A percentile compares a stretch with the other conserved stretches of the same genome.
phyloP scores from a whole-genome alignment of 1,139 yeast species.

The Kazachstania sp. region DNA sequence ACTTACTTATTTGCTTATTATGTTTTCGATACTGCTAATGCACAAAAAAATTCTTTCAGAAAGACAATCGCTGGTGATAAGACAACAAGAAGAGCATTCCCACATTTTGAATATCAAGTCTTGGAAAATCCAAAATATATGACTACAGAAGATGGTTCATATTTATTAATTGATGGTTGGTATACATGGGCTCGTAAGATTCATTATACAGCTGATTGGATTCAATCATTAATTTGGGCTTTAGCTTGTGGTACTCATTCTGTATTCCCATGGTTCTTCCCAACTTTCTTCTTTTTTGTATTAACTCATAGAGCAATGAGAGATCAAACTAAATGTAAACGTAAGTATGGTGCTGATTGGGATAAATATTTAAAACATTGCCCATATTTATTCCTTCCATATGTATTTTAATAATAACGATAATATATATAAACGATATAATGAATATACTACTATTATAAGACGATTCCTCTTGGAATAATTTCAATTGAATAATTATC shows the following conservation, averaged over 20 bases:
- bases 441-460: too few relatives aligned
- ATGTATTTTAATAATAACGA: slow-evolving; percentile 58
- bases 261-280: slow-evolving; percentile 94
- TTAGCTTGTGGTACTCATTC: slow-evolving; percentile 78
- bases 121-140: slow-evolving; percentile 76
- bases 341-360: slow-evolving; percentile 94
- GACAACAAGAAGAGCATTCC: slow-evolving; percentile 74
- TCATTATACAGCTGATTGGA: slow-evolving; percentile 91
- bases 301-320: slow-evolving; percentile 81
- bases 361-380: slow-evolving; percentile 73
- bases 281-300: slow-evolving; percentile 77
- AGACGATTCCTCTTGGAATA: slow-evolving; percentile 33
- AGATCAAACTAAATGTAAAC: slow-evolving; percentile 74
- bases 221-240: slow-evolving; percentile 86
- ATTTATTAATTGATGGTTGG: slow-evolving; percentile 89
- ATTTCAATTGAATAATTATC: slow-evolving; percentile 84
- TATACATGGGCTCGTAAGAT: slow-evolving; percentile 83
- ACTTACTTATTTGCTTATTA: slow-evolving; percentile 65
- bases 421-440: neutral
- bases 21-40: slow-evolving; percentile 90
- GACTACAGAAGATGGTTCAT: slow-evolving; percentile 74
- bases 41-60: slow-evolving; percentile 91
- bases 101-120: slow-evolving; percentile 78
- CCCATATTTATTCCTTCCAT: slow-evolving; percentile 88
- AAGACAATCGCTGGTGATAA: slow-evolving; percentile 76